Conservation (phyloP, 1,139 yeast species). For the Yamadazyma kanchanaburiensis region DNA sequence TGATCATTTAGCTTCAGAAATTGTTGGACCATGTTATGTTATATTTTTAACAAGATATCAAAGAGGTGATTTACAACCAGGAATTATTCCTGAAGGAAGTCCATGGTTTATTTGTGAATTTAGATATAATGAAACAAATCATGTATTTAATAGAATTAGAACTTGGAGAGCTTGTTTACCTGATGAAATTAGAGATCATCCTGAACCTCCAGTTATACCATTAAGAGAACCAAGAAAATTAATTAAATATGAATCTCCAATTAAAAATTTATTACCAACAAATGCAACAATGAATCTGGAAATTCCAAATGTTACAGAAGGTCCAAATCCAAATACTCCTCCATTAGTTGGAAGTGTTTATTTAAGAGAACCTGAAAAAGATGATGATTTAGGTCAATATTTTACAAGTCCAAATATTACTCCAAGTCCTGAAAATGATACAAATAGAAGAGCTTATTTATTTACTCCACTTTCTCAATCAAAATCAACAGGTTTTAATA, state of each 20-base stretch:
- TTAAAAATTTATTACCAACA: conserved; percentile 69
- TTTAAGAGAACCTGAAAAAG: conserved; percentile 66
- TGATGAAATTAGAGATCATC: conserved; percentile 85
- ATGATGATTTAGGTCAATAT: conserved; percentile 78
- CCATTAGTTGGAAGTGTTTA: conserved; percentile 92
- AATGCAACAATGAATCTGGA: conserved; percentile 71
- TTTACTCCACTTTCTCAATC: conserved; percentile 48
- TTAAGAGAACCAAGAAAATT: conserved; percentile 58
- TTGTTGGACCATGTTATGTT: conserved; percentile 91
- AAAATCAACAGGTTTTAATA: conserved; percentile 19
- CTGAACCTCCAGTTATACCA: conserved; percentile 72
- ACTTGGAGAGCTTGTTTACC: conserved; percentile 99
- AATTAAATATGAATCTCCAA: conserved; percentile 78
- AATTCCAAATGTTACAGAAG: conserved; percentile 79
- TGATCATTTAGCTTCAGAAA: conserved; percentile 85
- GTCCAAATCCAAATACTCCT: conserved; percentile 74
- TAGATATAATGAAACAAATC: conserved; percentile 87
- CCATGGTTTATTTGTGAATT: conserved; percentile 93
- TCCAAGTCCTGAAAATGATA: conserved; percentile 58
- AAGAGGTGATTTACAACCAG: conserved; percentile 86
- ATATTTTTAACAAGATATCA: conserved; percentile 92
- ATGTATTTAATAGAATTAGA: conserved; percentile 87
- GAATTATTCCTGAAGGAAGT: conserved; percentile 61
- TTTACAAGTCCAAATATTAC: conserved; percentile 48
- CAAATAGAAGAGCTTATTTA: conserved; percentile 38